Percentiles rank a stretch among this genome's conserved stretches.
Evolutionary conservation across 345 rosid species (phyloP).

Genomic region (Eutrema japonicum): DNA sequence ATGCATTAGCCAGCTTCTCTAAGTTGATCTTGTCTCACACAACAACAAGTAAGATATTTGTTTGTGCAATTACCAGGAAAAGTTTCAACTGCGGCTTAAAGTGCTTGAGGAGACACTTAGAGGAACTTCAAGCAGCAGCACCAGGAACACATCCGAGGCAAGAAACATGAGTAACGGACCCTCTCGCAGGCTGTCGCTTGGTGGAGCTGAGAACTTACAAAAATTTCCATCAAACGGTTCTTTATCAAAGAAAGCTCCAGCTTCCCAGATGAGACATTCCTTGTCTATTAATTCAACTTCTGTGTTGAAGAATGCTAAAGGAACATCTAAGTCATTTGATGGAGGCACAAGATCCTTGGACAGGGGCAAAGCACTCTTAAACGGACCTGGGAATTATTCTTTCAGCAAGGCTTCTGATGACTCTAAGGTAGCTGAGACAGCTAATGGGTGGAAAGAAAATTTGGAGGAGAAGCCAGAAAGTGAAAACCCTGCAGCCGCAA

Average conservation of each 20-base stretch:
- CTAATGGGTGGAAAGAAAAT: slow-evolving; percentile 39
- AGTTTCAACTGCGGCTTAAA: slow-evolving; percentile 88
- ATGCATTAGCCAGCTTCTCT: slow-evolving; percentile 10
- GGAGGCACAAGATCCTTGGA: slow-evolving; percentile 97
- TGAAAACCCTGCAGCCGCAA: slow-evolving; percentile 40
- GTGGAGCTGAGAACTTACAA: slow-evolving; percentile 85
- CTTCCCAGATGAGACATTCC: slow-evolving; percentile 56
- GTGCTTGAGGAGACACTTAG: slow-evolving; percentile 91
- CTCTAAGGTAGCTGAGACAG: slow-evolving; percentile 59
- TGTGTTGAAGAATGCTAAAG: slow-evolving; percentile 93
- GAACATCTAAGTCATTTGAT: slow-evolving; percentile 97
- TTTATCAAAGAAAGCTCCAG: slow-evolving; percentile 68
- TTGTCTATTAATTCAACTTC: slow-evolving; percentile 62
- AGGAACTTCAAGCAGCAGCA: slow-evolving; percentile 68
- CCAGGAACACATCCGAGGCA: slow-evolving; percentile 62
- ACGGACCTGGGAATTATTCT: slow-evolving; percentile 71
- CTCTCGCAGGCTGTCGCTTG: slow-evolving; percentile 94
- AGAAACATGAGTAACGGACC: slow-evolving; percentile 85
- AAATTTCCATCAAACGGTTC: slow-evolving; percentile 77
- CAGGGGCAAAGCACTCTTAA: slow-evolving; percentile 69
- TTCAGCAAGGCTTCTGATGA: slow-evolving; percentile 78
- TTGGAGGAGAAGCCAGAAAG: slow-evolving; percentile 58
- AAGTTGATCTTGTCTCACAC: slow-evolving; percentile 1
- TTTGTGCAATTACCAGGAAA: slow-evolving; percentile 63
- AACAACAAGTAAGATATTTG: background rate